Evolutionary conservation across 768 basidiomycete genomes (phyloP).

Genomic region (Mrakia frigida): DNA sequence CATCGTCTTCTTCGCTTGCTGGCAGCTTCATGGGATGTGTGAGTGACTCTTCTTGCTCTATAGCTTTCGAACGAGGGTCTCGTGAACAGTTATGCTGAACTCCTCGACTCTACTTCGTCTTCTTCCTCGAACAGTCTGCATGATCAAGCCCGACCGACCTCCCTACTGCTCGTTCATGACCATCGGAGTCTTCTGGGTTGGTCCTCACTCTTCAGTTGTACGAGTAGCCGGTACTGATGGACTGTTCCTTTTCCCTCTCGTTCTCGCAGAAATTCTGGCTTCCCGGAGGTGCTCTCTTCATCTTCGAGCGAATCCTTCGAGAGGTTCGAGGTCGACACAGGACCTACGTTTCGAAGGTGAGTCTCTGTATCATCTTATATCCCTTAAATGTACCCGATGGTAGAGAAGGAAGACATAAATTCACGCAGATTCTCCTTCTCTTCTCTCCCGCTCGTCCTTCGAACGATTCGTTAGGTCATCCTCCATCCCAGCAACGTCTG

Average conservation of each 20-base stretch:
- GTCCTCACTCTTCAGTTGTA: conserved; percentile 38
- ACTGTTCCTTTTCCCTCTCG: background rate
- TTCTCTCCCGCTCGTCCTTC: background rate
- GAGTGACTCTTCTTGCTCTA: conserved; percentile 24
- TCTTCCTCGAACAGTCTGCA: conserved; percentile 31
- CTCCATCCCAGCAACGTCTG: conserved; percentile 91
- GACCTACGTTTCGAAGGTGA: conserved; percentile 80
- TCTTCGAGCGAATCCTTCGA: conserved; percentile 80
- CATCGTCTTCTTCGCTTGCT: conserved; percentile 83
- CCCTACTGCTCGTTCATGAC: conserved; percentile 79
- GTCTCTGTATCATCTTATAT: background rate
- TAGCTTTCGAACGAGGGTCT: background rate
- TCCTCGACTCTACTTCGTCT: background rate
- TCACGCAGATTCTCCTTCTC: too few relatives aligned
- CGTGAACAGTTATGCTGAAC: too few relatives aligned
- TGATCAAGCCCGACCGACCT: conserved; percentile 67
- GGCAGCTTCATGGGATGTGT: conserved; percentile 88
- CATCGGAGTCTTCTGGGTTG: conserved; percentile 92
- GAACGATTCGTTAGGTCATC: conserved; percentile 54
- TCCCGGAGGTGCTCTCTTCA: conserved; percentile 59
- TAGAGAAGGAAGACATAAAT: background rate
- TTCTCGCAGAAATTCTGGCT: conserved; percentile 42
- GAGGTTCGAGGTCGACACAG: conserved; percentile 78
- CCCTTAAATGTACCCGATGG: too few relatives aligned
- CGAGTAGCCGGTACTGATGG: background rate